Evolutionary conservation across 768 basidiomycete species (phyloP).

Genomic region (Leccinum boreale): DNA sequence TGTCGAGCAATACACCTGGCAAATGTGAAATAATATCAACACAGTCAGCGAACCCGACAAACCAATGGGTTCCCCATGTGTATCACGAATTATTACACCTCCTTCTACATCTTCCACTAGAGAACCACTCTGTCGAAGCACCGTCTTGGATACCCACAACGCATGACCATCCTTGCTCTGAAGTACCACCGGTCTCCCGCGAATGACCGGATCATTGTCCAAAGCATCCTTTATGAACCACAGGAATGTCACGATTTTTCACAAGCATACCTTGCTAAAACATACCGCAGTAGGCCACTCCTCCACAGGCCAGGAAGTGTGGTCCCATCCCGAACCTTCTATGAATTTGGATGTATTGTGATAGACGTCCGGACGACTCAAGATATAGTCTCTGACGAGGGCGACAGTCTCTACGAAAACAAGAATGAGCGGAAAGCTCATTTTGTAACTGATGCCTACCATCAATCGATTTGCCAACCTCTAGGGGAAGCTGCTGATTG

Average conservation of each 20-base stretch:
- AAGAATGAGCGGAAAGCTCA: neutral
- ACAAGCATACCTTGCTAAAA: constrained; percentile 4
- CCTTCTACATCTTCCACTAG: constrained; percentile 74
- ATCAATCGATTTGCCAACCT: constrained; percentile 54
- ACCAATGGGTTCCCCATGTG: constrained; percentile 69
- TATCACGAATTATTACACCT: constrained; percentile 73
- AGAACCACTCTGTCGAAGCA: constrained; percentile 54
- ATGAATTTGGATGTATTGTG: constrained; percentile 60
- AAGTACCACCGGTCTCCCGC: constrained; percentile 68
- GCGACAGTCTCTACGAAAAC: constrained; percentile 52
- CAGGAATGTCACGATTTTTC: neutral
- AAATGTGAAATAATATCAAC: constrained; percentile 2
- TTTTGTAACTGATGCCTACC: constrained; percentile 35
- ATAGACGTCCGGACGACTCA: constrained; percentile 52
- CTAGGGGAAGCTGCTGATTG: constrained; percentile 58
- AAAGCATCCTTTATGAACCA: constrained; percentile 57
- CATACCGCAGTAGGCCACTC: constrained; percentile 70
- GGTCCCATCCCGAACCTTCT: constrained; percentile 89
- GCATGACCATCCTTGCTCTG: constrained; percentile 89
- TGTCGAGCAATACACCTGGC: constrained; percentile 76
- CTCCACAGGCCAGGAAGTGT: constrained; percentile 64
- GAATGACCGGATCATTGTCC: constrained; percentile 65
- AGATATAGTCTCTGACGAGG: constrained; percentile 59
- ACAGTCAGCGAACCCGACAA: constrained; percentile 11
- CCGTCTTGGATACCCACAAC: constrained; percentile 73